Base-by-base conservation (phyloP, 345 rosid genomes). In the Populus davidiana region DNA sequence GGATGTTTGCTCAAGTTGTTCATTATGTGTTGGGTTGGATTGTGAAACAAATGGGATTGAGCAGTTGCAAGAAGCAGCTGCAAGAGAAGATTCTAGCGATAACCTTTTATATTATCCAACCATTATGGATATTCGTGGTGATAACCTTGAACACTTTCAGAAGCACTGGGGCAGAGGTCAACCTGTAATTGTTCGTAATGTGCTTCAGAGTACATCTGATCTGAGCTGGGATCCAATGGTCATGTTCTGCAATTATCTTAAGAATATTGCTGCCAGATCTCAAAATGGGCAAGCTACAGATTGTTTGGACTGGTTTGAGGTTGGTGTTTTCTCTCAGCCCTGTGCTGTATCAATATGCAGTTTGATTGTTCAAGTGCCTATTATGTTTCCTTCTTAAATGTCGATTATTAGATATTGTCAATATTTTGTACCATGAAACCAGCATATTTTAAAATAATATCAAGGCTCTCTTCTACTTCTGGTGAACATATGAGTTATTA, bases 91-190 rank as follows among this genome's bases (percentile, higher is more conserved):
- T 78, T 75, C 91, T 67, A 81, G 86, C 79, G 91, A 92, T 75
- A 96, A 92, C 85, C 86, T 87, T 68, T 77, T 96, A 31, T 94
- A 87, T 85, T 86, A 83, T 83, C 97, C 97, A 16, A 80, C 85
- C 44, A 69, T 80, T 44, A 14, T 65, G 70, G 94, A 91, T 69
- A 81, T 89, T 85, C 85, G 80, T 63, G 81, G 79, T 71, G 95
- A 90, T 84, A 96, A 87, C 75, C 84, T 92, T 11, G 98, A 92
- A 35, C 99, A 94, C 72, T 96, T 92, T 84, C 99, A 92, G 89
- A 88, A 90, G 83, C 98, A 96, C 72, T 96, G 99, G 98, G 80
- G 91, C 75, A 90, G 88, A 86, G 97, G 95, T 78, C 97, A 96
- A 76, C 98, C 99, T 11, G 94, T 94, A 56, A 85, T 93, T 72